Conservation (phyloP, 805 yeast genomes). For the Saccharomycopsis fermentans region DNA sequence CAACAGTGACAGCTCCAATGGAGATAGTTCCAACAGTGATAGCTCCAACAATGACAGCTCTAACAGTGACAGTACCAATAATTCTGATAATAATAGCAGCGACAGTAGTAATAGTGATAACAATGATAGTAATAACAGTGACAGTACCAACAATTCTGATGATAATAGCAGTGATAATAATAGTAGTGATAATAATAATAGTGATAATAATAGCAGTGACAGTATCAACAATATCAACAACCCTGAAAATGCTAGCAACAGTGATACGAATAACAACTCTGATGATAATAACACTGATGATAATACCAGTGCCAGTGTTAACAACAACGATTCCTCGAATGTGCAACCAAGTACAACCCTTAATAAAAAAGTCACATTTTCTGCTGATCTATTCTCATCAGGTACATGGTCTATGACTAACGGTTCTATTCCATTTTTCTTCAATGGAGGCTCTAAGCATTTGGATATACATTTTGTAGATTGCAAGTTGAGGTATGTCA, state of each 20-base stretch:
- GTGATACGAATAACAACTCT: not conserved
- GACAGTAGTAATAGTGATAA: not conserved
- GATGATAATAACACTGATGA: not conserved
- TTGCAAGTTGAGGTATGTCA: not conserved
- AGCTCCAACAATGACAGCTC: no score
- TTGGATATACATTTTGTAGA: not conserved
- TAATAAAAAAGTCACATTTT: not conserved
- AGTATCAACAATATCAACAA: not conserved
- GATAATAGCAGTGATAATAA: not conserved
- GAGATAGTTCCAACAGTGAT: no score
- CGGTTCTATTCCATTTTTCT: conserved; percentile 6
- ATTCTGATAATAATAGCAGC: not conserved
- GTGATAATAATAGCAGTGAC: not conserved
- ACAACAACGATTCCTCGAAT: not conserved
- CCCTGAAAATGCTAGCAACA: not conserved
- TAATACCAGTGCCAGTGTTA: not conserved
- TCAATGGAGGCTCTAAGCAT: not conserved
- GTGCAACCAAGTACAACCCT: not conserved
- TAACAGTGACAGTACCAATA: not conserved
- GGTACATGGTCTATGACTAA: conserved; percentile 3
- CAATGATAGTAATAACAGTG: not conserved
- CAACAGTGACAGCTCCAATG: no score
- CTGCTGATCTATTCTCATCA: not conserved
- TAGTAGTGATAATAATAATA: not conserved
- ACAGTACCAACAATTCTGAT: not conserved